Conservation (phyloP, 2,329 filamentous ascomycete species). For the Colletotrichum falcatum region DNA sequence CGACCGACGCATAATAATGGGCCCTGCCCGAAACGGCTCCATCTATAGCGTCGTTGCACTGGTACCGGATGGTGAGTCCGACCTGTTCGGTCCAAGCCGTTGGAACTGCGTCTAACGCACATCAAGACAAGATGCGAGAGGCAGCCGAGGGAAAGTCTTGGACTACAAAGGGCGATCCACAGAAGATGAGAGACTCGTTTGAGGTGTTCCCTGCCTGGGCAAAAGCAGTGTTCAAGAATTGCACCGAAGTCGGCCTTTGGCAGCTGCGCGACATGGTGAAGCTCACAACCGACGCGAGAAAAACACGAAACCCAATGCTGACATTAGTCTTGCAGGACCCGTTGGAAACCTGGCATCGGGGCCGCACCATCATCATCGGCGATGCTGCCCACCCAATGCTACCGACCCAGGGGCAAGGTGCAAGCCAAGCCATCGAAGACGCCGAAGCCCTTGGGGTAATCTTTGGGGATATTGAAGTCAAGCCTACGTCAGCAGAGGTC, state of each 20-base stretch:
- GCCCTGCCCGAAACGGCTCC: constrained; percentile 54
- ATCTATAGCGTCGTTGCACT: constrained; percentile 58
- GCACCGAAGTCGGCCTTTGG: constrained; percentile 55
- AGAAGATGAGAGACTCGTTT: constrained; percentile 55
- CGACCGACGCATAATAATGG: constrained; percentile 58
- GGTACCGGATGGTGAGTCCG: constrained; percentile 52
- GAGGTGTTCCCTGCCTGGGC: constrained; percentile 56
- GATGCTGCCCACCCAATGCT: constrained; percentile 47
- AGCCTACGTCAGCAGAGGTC: constrained; percentile 43
- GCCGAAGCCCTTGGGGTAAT: constrained; percentile 52
- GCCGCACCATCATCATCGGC: constrained; percentile 41
- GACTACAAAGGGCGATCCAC: constrained; percentile 52
- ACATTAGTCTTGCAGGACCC: constrained; percentile 46
- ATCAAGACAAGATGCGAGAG: constrained; percentile 52
- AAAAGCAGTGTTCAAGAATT: constrained; percentile 48
- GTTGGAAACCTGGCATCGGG: constrained; percentile 50
- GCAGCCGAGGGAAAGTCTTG: constrained; percentile 53
- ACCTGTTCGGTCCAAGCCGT: too few relatives aligned
- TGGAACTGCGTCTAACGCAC: neutral
- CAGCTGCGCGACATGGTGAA: constrained; percentile 55
- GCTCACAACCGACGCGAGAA: neutral
- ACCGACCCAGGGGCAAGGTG: constrained; percentile 57
- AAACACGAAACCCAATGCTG: neutral
- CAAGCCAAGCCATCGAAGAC: constrained; percentile 56
- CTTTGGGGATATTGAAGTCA: constrained; percentile 43